phyloP scores from a whole-genome alignment of 768 basidiomycete species.

The Postia placenta region DNA sequence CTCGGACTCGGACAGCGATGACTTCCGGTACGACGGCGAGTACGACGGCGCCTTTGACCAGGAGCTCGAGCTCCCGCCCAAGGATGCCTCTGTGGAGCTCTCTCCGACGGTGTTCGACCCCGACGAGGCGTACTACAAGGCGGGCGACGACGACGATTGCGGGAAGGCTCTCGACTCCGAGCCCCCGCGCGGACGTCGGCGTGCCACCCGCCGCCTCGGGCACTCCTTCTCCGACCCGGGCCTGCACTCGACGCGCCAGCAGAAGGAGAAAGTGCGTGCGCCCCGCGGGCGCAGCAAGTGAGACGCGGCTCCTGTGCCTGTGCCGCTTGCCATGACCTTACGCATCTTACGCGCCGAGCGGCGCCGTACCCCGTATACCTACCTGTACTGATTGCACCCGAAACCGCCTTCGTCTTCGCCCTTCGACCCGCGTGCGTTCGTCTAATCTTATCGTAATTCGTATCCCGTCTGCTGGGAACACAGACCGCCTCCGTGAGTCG shows the following conservation, averaged over 20 bases:
- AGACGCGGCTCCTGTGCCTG: neutral
- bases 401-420: neutral
- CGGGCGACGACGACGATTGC: slow-evolving; percentile 13
- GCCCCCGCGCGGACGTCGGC: slow-evolving; percentile 20
- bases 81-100: neutral
- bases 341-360: neutral
- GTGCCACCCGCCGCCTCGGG: slow-evolving; percentile 21
- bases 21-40: slow-evolving; percentile 30
- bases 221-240: slow-evolving; percentile 24
- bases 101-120: slow-evolving; percentile 22
- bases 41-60: slow-evolving; percentile 24
- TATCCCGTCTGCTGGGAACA: slow-evolving; percentile 10
- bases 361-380: neutral
- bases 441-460: slow-evolving; percentile 16
- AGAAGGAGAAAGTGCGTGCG: slow-evolving; percentile 8
- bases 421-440: neutral
- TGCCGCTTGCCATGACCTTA: neutral
- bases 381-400: slow-evolving; percentile 1
- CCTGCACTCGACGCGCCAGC: slow-evolving; percentile 13
- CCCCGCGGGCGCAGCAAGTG: slow-evolving; percentile 15
- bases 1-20: slow-evolving; percentile 35
- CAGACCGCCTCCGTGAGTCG: slow-evolving; percentile 8
- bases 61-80: slow-evolving; percentile 3
- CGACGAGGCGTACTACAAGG: slow-evolving; percentile 13
- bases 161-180: slow-evolving; percentile 11